These are phyloP conservation scores for Cyclotella cryptica DNA, from an alignment of 108 stramenopile genomes.

Conservation along the genomic window DNA sequence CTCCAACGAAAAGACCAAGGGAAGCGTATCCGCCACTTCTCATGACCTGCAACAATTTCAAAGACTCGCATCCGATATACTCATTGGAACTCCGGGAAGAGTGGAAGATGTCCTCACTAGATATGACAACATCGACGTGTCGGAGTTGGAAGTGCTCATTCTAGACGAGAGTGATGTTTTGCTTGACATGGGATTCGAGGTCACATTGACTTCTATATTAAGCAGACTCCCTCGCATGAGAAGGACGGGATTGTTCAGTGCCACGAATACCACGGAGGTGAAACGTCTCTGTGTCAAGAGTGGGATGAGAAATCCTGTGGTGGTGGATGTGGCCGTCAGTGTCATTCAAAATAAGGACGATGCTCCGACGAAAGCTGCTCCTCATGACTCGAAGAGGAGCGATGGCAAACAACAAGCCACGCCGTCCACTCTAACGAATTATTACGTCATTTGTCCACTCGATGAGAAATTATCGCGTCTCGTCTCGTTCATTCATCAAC, in stretches of 20 bases:
- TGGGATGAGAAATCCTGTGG: conserved; percentile 97
- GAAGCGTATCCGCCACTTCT: conserved; percentile 66
- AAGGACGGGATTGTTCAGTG: conserved; percentile 96
- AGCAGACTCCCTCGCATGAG: conserved; percentile 92
- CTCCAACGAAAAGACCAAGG: conserved; percentile 18
- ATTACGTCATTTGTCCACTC: conserved; percentile 80
- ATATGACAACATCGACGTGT: conserved; percentile 79
- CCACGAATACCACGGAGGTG: conserved; percentile 77
- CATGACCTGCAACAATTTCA: conserved; percentile 81
- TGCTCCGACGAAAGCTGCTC: conserved; percentile 10
- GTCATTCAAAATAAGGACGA: conserved; percentile 20
- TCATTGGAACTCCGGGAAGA: conserved; percentile 97
- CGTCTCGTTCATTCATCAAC: conserved; percentile 78
- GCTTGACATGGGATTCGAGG: conserved; percentile 94
- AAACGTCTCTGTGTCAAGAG: conserved; percentile 88
- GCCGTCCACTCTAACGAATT: conserved; percentile 92
- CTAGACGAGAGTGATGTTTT: conserved; percentile 98
- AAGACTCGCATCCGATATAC: conserved; percentile 76
- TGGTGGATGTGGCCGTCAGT: conserved; percentile 88
- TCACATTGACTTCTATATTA: conserved; percentile 85
- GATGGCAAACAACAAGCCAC: conserved; percentile 64
- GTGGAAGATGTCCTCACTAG: conserved; percentile 91
- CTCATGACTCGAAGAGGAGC: conserved; percentile 6
- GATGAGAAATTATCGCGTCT: conserved; percentile 89
- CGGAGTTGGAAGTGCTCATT: conserved; percentile 90